A percentile compares a stretch with the other conserved stretches of the same genome.
Conservation (phyloP, 441 rosid genomes). For the Erodium texanum region DNA sequence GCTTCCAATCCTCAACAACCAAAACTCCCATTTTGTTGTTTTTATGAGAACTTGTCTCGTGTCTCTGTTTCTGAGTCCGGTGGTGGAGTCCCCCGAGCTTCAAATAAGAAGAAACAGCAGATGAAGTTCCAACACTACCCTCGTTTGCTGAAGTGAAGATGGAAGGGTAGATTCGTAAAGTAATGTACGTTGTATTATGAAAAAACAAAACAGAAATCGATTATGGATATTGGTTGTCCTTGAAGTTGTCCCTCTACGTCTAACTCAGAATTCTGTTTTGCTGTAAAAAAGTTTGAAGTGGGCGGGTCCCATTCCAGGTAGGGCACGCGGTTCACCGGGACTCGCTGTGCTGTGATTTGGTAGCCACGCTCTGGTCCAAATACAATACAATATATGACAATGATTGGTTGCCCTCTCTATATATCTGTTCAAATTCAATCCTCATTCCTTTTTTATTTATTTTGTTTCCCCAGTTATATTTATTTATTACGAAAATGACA, state of each 20-base stretch:
- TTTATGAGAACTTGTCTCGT: not conserved
- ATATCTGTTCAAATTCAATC: no score
- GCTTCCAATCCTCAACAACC: constrained; percentile 37
- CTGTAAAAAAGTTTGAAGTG: not conserved
- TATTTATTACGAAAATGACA: no score
- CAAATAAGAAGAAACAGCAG: not conserved
- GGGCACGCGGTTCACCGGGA: not conserved
- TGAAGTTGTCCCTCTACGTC: not conserved
- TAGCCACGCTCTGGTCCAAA: no score
- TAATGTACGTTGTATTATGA: no score
- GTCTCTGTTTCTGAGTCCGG: not conserved
- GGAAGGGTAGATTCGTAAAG: not conserved
- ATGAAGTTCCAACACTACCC: not conserved
- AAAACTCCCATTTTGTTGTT: constrained; percentile 41
- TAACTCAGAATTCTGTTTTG: not conserved
- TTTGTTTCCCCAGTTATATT: no score
- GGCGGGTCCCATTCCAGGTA: not conserved
- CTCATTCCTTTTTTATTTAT: no score
- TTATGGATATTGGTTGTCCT: not conserved
- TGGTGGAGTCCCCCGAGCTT: not conserved
- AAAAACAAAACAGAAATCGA: not conserved
- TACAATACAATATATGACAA: no score
- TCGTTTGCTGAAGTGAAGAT: not conserved
- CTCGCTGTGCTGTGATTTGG: no score
- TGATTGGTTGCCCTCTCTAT: no score